Base-by-base conservation (phyloP, 768 basidiomycete genomes). In the Pulveroboletus ravenelii region DNA sequence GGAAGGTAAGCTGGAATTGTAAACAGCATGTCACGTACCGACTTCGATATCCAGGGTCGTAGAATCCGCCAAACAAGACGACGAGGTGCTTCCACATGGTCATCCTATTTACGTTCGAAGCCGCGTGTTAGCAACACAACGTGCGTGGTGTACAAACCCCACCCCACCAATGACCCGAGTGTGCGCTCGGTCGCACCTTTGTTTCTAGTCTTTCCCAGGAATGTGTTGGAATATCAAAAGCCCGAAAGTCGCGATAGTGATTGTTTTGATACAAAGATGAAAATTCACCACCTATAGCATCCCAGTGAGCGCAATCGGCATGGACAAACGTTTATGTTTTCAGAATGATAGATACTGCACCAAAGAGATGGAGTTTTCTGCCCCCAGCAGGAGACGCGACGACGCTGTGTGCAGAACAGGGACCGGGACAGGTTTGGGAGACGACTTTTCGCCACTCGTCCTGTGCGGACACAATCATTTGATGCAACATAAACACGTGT, bases 401-500 rank as follows among this genome's bases (percentile, higher is more conserved):
- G 5, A 89, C 81, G 10, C 88, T 87, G 66, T 95, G 93, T 0
- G 93, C 93, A 9, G 86, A 89, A 36, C 93, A 78, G 3, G 93
- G 93, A 2, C 89, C 89, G 0, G 93, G 93, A 57, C 87, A 89
- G 0, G 85, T 90, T 12, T 82, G 85, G 0, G 88, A 90, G 25
- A 91, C 75, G 55, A 90, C 93, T 59, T 81, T 82, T 10, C 87
- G 78, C 93, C 93, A 94, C 74, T 95, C 93, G 59, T 93, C 84
- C 82, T 87, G 32, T 9, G 43, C 17, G 38, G 35, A 30, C 3
- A 18, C 23, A 5, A 18, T 3, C 6, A 3, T 9, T 30, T 6
- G 9, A 44, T 37, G 20, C 3, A 18, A 10, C n/a, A 8, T 36
- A 13, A 13, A 4, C n/a, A n/a, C n/a, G n/a, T n/a, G n/a, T 10